Percentiles rank a stretch among this genome's conserved stretches.
phyloP scores from a whole-genome alignment of 352 stramenopile genomes.

The Globisporangium cederbergense region DNA sequence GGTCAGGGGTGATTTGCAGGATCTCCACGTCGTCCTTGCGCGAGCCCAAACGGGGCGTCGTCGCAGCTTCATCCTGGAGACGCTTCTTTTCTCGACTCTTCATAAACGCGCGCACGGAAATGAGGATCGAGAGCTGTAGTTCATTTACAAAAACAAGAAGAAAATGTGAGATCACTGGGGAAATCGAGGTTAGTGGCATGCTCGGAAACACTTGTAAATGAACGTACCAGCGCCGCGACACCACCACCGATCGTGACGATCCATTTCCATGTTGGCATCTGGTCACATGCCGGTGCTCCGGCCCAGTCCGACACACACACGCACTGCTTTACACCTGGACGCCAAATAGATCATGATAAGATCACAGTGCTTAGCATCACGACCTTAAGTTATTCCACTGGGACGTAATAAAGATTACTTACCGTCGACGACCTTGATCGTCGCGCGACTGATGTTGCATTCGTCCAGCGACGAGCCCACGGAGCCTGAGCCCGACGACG shows the following conservation, averaged over 20 bases:
- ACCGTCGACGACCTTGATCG: constrained; percentile 38
- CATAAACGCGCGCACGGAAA: constrained; percentile 49
- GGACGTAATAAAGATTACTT: too few species aligned
- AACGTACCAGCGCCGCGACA: constrained; percentile 43
- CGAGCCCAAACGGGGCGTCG: constrained; percentile 14
- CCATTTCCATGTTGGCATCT: constrained; percentile 64
- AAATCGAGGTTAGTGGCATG: too few species aligned
- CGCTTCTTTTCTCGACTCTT: constrained; percentile 35
- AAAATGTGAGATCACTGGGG: neutral
- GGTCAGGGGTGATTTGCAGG: constrained; percentile 22
- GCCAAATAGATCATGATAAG: neutral
- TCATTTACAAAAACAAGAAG: neutral
- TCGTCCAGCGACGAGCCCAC: constrained; percentile 23
- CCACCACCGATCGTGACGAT: constrained; percentile 56
- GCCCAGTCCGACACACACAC: constrained; percentile 68
- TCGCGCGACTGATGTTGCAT: constrained; percentile 58
- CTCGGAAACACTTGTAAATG: neutral
- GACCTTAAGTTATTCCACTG: too few species aligned
- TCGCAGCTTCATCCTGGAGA: constrained; percentile 5
- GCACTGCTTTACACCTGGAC: constrained; percentile 27
- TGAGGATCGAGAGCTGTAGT: constrained; percentile 46
- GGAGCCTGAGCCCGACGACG: constrained; percentile 9
- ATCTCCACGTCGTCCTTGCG: constrained; percentile 23
- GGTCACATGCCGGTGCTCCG: constrained; percentile 46
- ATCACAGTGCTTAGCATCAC: neutral